Base-by-base conservation (phyloP, 176 grass and related monocot species). In the Bromus sterilis region DNA sequence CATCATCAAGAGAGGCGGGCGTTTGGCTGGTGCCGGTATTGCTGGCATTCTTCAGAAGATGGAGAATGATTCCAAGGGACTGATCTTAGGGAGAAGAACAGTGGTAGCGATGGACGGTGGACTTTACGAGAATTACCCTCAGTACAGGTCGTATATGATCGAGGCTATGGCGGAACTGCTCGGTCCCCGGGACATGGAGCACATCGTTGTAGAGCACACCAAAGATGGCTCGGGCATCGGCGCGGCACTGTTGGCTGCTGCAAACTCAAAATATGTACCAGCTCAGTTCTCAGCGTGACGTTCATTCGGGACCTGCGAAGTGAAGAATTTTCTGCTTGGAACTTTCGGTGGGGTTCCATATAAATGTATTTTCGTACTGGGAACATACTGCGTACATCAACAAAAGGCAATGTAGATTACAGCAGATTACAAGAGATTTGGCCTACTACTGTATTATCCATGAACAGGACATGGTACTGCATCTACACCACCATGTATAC, bases 11-110 rank as follows among this genome's bases (percentile, higher is more conserved):
- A 73, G 83, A 78, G 88, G 88, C 0, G 57, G 78, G 11, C 59
- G 89, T 46, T 43, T 79, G 56, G 85, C 82, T 6, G 85, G 89
- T 1, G 89, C 85, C 9, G 85, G 82, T 29, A 75, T 91, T 78
- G 85, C 60, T 4, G 78, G 88, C 15, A 90, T 91, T 81, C 82
- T 91, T 75, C 85, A 82, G 57, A 91, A 91, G 66, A 66, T 91
- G 59, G 82, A 87, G 82, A 36, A 72, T 6, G 78, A 91, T 16
- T 82, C 82, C 7, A 32, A 28, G 49, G 88, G 79, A 11, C 51
- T 36, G 4, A 36, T 85, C 2, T 75, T 85, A 9, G 46, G 78
- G 35, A 80, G 36, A 68, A 78, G 85, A 34, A 85, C 77, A 1
- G 78, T 60, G 18, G 82, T 91, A 12, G 82, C 65, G 2, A 85